A percentile compares a stretch with the other conserved stretches of the same genome.
These are phyloP conservation scores for Leavenworthia alabamica DNA, from an alignment of 345 rosid genomes.

Conservation along the genomic window DNA sequence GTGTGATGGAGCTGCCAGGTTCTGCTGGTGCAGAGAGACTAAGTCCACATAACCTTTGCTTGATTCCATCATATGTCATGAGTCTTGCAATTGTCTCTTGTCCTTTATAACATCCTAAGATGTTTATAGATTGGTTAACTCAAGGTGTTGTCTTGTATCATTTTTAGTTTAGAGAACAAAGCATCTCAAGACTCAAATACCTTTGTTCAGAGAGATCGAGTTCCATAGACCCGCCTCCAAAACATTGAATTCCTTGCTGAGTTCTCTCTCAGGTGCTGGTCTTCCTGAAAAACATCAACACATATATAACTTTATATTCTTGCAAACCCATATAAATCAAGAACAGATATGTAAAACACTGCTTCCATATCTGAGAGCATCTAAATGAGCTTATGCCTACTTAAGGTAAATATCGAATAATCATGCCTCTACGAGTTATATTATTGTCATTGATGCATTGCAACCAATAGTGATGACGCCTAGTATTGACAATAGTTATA, in stretches of 20 bases:
- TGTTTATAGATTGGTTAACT: not conserved
- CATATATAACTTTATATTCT: too few relatives aligned
- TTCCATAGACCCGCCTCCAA: conserved; percentile 90
- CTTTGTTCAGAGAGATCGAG: conserved; percentile 74
- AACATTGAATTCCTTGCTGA: conserved; percentile 73
- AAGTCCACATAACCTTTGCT: conserved; percentile 77
- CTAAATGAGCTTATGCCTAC: not conserved
- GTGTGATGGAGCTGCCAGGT: conserved; percentile 58
- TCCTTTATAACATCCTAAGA: conserved; percentile 83
- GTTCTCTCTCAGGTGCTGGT: conserved; percentile 86
- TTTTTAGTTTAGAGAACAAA: conserved; percentile 3
- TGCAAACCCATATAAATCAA: too few relatives aligned
- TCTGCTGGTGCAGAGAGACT: conserved; percentile 61
- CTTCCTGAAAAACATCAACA: conserved; percentile 58
- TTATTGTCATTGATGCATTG: not conserved
- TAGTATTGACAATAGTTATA: not conserved
- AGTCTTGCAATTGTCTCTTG: conserved; percentile 87
- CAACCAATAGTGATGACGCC: not conserved
- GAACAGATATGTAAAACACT: not conserved
- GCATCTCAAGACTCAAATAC: conserved; percentile 41
- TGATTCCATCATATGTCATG: conserved; percentile 79
- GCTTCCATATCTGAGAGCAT: not conserved
- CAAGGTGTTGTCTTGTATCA: not conserved
- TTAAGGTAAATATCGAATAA: not conserved
- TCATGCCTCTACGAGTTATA: not conserved